Evolutionary conservation across 2,329 filamentous ascomycete species (phyloP).

Genomic region (Penicillium sp.): DNA sequence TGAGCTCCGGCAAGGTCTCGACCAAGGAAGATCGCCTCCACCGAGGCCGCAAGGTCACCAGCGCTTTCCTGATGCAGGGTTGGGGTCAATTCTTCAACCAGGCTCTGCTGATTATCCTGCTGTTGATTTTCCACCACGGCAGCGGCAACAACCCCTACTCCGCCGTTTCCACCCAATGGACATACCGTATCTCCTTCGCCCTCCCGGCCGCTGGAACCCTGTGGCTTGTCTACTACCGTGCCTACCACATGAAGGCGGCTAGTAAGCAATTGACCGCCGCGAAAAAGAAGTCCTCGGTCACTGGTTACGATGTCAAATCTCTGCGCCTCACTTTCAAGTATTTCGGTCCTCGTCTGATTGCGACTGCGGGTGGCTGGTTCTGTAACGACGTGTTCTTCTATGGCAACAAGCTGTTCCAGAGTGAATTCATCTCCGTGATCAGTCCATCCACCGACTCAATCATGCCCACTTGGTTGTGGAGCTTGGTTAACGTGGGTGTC

Average conservation of each 20-base stretch:
- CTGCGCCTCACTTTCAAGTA: conserved; percentile 75
- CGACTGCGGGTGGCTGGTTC: conserved; percentile 88
- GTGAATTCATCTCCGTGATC: conserved; percentile 82
- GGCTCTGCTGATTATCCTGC: conserved; percentile 78
- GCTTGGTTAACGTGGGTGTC: conserved; percentile 85
- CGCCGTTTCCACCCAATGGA: conserved; percentile 76
- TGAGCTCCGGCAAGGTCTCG: conserved; percentile 81
- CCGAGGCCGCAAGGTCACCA: conserved; percentile 92
- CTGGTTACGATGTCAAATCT: conserved; percentile 87
- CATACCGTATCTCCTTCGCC: conserved; percentile 89
- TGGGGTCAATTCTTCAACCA: conserved; percentile 98
- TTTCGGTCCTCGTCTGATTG: conserved; percentile 83
- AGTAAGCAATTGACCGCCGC: conserved; percentile 77
- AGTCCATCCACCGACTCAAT: conserved; percentile 68
- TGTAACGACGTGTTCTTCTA: conserved; percentile 99
- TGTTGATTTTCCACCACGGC: conserved; percentile 85
- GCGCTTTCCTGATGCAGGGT: conserved; percentile 96
- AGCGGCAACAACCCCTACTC: conserved; percentile 76
- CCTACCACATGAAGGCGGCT: conserved; percentile 88
- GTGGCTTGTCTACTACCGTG: conserved; percentile 95
- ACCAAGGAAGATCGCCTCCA: conserved; percentile 92
- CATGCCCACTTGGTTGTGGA: conserved; percentile 89
- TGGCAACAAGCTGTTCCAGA: conserved; percentile 97
- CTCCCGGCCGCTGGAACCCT: conserved; percentile 87
- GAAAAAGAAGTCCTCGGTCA: conserved; percentile 85